These are phyloP conservation scores for Aurinia saxatilis DNA, from an alignment of 345 rosid species.

Conservation along the genomic window DNA sequence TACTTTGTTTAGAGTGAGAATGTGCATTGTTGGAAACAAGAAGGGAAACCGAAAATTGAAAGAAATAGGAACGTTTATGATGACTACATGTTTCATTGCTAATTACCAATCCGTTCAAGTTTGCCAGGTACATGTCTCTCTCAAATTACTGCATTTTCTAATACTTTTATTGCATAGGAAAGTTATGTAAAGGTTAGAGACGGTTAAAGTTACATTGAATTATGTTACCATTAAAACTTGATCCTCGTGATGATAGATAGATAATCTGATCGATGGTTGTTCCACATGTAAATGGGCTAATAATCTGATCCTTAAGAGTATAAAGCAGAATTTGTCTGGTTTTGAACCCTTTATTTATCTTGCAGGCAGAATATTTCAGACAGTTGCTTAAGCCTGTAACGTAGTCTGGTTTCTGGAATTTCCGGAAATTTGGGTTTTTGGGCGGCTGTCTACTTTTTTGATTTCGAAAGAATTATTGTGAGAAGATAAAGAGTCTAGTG, in stretches of 20 bases:
- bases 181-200: not conserved
- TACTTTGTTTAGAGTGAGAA: slow-evolving; percentile 52
- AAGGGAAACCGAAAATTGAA: slow-evolving; percentile 71
- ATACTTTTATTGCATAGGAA: no score
- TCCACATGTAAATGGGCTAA: not conserved
- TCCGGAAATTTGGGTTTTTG: slow-evolving; percentile 34
- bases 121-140: slow-evolving; percentile 59
- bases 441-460: slow-evolving; percentile 38
- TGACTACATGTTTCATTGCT: slow-evolving; percentile 62
- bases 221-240: not conserved
- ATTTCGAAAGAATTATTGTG: slow-evolving; percentile 28
- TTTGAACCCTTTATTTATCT: not conserved
- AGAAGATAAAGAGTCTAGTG: slow-evolving; percentile 24
- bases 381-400: slow-evolving; percentile 97
- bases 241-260: not conserved
- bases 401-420: slow-evolving; percentile 46
- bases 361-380: slow-evolving; percentile 92
- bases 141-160: not conserved
- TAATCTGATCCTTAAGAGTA: not conserved
- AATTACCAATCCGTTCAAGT: slow-evolving; percentile 73
- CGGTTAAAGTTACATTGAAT: not conserved
- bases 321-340: not conserved
- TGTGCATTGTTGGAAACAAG: slow-evolving; percentile 63
- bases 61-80: slow-evolving; percentile 72
- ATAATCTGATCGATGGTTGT: not conserved